Conservation (phyloP, 2,329 filamentous ascomycete genomes). For the Aspergillus floridensis region DNA sequence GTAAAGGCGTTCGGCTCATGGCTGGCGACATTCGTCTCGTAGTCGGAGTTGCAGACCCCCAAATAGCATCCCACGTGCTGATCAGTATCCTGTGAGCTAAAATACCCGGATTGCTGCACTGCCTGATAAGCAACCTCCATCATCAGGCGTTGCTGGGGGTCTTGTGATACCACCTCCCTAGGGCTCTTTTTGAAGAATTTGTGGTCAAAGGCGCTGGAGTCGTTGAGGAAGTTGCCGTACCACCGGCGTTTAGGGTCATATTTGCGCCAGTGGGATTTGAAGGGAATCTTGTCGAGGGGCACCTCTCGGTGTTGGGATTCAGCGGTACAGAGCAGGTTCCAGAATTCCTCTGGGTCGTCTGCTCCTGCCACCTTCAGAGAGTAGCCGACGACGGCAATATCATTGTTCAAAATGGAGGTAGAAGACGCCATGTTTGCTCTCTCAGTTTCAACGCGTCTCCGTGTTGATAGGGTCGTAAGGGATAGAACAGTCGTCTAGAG, state of each 20-base stretch:
- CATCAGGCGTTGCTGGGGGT: conserved; percentile 31
- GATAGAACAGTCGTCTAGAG: no score
- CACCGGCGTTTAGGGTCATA: background rate
- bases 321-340: background rate
- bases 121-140: conserved; percentile 32
- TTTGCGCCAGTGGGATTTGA: background rate
- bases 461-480: no score
- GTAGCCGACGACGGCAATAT: background rate
- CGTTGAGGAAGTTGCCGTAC: conserved; percentile 4
- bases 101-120: conserved; percentile 32
- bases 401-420: background rate
- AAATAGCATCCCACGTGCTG: conserved; percentile 29
- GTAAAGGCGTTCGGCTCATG: conserved; percentile 31
- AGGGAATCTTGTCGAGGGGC: no score
- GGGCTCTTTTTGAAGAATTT: conserved; percentile 32
- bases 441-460: no score
- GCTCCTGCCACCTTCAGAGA: background rate
- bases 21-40: conserved; percentile 27
- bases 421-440: no score
- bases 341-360: background rate
- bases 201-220: conserved; percentile 20
- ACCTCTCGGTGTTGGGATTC: background rate
- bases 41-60: conserved; percentile 26
- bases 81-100: conserved; percentile 1
- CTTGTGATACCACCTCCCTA: conserved; percentile 25